Evolutionary conservation across 1,284 basidiomycete genomes (phyloP), one percentile per base, ranked within the genome.

Genomic region (Rhizopogon parksii): DNA sequence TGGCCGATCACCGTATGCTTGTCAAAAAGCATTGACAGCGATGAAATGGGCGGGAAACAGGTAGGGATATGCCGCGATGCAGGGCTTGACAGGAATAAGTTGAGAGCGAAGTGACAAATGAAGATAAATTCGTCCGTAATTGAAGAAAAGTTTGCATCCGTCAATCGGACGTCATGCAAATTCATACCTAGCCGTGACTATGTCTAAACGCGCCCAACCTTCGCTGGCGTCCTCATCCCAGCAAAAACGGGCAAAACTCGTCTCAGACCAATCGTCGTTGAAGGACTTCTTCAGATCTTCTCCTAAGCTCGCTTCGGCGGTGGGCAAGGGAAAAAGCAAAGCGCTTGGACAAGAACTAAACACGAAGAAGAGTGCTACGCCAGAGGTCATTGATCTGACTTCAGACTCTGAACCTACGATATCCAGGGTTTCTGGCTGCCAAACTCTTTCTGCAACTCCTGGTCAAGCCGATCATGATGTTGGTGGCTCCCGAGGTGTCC

Each of bases 261-360:
- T 52, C 4, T 19, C 46, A 12, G 42, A 40, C 30, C 65, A 68
- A 25, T 40, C 58, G 17, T 21, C 63, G 40, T 50, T 67, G 3
- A 57, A 65, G 32, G 21, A 53, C 40, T 68, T 68, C 57, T 68
- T 65, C 56, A 60, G 64, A 12, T 19, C 24, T 34, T 49, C 48
- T 32, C 25, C 36, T 3, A 37, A 36, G 17, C 8, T 32, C 30
- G 14, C n/a, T n/a, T 35, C 49, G 36, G 27, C 14, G 36, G 39
- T 6, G 19, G 35, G 6, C 38, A 37, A 39, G n/a, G 25, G 8
- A 25, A 14, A 4, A 30, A 14, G 11, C 4, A 42, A 12, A n/a
- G 35, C 35, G 15, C 14, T 36, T 15, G 35, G 35, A 36, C n/a
- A 7, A 42, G 11, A 19, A 43, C 15, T 17, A 7, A 45, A 45